Conservation (phyloP, 2,329 filamentous ascomycete species). For the Trichophyton verrucosum region DNA sequence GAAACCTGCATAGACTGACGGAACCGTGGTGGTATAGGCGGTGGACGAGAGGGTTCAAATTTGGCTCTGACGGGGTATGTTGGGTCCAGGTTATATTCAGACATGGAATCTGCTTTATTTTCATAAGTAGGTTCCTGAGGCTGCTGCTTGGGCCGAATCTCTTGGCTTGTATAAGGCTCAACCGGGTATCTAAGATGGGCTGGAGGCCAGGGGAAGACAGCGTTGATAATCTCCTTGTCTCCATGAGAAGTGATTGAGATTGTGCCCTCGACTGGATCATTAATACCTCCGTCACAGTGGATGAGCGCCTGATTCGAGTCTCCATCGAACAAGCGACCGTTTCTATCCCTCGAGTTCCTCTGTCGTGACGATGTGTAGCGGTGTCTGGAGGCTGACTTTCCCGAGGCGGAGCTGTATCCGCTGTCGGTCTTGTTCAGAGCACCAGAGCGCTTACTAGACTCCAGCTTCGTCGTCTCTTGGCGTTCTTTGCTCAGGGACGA, state of each 20-base stretch:
- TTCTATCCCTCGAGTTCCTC: not conserved
- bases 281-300: not conserved
- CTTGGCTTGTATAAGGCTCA: not conserved
- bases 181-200: not conserved
- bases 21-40: not conserved
- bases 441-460: not conserved
- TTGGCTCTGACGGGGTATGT: not conserved
- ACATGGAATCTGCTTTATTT: not conserved
- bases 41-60: not conserved
- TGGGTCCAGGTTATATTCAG: not conserved
- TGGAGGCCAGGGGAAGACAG: not conserved
- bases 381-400: not conserved
- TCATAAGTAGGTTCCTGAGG: not conserved
- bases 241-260: not conserved
- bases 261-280: not conserved
- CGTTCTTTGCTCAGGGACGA: not conserved
- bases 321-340: not conserved
- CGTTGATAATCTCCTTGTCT: not conserved
- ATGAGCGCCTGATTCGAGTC: not conserved
- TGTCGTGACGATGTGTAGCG: not conserved
- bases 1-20: not conserved
- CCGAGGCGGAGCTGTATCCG: not conserved
- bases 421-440: not conserved
- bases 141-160: not conserved
- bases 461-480: not conserved